Base-by-base conservation (phyloP, 345 rosid genomes). In the Luvunga scandens region DNA sequence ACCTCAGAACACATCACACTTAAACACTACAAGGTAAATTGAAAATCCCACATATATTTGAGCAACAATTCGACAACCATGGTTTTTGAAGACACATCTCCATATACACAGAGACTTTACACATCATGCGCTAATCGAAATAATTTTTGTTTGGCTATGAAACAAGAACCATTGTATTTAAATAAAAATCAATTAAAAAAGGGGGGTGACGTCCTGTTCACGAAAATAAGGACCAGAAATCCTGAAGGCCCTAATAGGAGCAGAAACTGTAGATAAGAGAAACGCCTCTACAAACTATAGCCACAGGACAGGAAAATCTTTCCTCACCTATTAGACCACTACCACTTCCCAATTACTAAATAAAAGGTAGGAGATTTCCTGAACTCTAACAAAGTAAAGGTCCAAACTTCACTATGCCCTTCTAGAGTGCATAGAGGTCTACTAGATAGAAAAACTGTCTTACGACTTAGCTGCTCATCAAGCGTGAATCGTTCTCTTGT, bases 401-500 rank as follows among this genome's bases (percentile, higher is more conserved):
- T 6, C 57, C 57, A 53, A 18, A 53, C 22, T 53, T 53, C 57
- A 53, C 2, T 4, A 5, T 53, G 22, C 4, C 57, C 57, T 67
- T 72, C 79, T 63, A 12, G 25, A 73, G 25, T 13, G 45, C 69
- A 14, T 68, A 81, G 30, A 61, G 71, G 78, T 76, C 81, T 75
- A 73, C 63, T 14, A 77, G 86, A 82, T 71, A 85, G 82, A 86
- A 87, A 62, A 90, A 85, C 84, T 38, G 86, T 81, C 99, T 95
- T 92, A 95, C 99, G 98, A 87, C 97, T 93, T 86, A 95, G 90
- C 88, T 89, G 91, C 85, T 95, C 98, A 84, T 95, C 99, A 79
- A 95, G 99, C 69, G 99, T 95, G 82, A 95, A 95, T 74, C 72
- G 91, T 81, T 93, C 98, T 86, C 96, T 90, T 69, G 91, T 86